Evolutionary conservation across 176 grass and related monocot genomes (phyloP), one percentile per base, ranked within the genome.

Genomic region (Pharus latifolius): DNA sequence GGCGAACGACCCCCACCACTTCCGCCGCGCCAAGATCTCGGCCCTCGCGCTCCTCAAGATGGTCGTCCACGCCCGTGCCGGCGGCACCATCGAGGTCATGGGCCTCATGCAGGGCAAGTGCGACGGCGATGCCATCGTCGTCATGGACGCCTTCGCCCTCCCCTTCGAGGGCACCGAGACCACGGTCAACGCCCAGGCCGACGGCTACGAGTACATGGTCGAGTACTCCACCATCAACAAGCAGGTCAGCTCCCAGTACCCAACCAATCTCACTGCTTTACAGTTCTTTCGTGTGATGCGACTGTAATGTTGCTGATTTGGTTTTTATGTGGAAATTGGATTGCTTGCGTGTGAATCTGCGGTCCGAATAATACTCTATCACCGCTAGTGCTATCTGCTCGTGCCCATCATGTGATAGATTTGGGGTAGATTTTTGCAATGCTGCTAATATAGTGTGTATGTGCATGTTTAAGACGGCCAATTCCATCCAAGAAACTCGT

Each of bases 131-230:
- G 42, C 90, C 59, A 76, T 95, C 18, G 49, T 99, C 24, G 90
- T 99, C 69, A 99, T 99, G 96, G 96, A 95, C 69, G 96, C 96
- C 16, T 99, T 99, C 62, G 96, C 87, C 3, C 96, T 99, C 38
- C 96, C 96, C 6, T 87, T 99, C 3, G 96, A 99, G 77, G 96
- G 96, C 10, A 94, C 96, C 3, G 96, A 99, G 82, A 99, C 96
- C 49, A 63, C 87, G 47, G 90, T 99, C 38, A 99, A 95, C 64
- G 87, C 96, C 23, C 87, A 91, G 82, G 96, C 78, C 6, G 96
- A 95, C 30, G 96, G 87, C 0, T 86, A 99, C 72, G 96, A 99
- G 84, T 94, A 94, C 79, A 99, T 99, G 96, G 96, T 99, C 17
- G 96, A 99, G 27, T 99, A 95, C 76, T 91, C 90, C 6, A 87